Conservation (phyloP, 1,284 basidiomycete genomes). For the Trichosporon asahii region DNA sequence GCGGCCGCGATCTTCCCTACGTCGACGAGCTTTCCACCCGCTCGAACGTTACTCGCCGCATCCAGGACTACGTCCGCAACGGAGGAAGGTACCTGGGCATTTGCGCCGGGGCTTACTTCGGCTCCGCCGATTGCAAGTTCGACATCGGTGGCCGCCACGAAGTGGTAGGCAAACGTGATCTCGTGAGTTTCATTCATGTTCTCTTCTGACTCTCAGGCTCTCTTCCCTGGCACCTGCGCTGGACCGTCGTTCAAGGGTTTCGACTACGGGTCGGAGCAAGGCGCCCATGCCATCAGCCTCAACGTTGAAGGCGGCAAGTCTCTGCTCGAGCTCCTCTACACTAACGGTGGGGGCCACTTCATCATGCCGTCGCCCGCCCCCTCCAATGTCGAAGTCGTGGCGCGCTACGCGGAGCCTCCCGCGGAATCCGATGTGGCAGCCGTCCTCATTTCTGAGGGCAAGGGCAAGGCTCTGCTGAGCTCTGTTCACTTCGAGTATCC, state of each 20-base stretch:
- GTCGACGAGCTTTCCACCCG: constrained; percentile 54
- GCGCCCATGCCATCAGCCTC: constrained; percentile 49
- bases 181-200: constrained; percentile 41
- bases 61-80: constrained; percentile 63
- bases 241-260: constrained; percentile 61
- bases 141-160: constrained; percentile 55
- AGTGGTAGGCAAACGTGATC: constrained; percentile 56
- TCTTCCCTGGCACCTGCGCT: constrained; percentile 59
- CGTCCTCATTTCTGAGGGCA: constrained; percentile 57
- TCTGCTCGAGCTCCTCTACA: constrained; percentile 53
- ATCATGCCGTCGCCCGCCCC: constrained; percentile 43
- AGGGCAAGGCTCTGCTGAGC: constrained; percentile 62
- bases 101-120: constrained; percentile 62
- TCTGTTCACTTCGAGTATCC: constrained; percentile 65
- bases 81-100: constrained; percentile 70
- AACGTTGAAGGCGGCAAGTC: constrained; percentile 34
- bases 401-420: constrained; percentile 45
- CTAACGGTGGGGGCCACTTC: constrained; percentile 60
- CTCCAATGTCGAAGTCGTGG: constrained; percentile 48
- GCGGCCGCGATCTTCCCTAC: constrained; percentile 58
- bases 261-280: constrained; percentile 56
- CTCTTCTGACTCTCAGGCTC: constrained; percentile 45
- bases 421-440: constrained; percentile 54
- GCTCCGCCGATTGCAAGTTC: constrained; percentile 54
- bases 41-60: constrained; percentile 51